These are phyloP conservation scores for Plasmodium knowlesi DNA, from an alignment of 169 alveolate genomes.

Conservation along the genomic window DNA sequence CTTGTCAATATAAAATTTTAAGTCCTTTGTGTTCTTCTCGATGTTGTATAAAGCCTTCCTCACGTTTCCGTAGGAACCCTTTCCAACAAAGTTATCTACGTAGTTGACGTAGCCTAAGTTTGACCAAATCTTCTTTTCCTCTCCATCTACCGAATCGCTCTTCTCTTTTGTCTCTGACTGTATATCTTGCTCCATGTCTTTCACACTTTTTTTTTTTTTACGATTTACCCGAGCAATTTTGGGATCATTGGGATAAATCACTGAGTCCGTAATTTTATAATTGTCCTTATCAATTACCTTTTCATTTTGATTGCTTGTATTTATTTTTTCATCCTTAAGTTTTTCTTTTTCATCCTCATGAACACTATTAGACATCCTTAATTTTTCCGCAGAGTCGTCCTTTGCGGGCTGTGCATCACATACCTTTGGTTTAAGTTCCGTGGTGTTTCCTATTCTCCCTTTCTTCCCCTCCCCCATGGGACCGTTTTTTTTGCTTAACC, in stretches of 20 bases:
- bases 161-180: conserved; percentile 42
- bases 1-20: conserved; percentile 67
- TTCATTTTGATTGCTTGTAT: neutral
- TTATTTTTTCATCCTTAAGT: neutral
- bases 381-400: neutral
- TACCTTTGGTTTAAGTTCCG: neutral
- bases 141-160: conserved; percentile 11
- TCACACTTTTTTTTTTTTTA: conserved; percentile 33
- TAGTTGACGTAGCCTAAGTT: conserved; percentile 57
- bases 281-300: conserved; percentile 15
- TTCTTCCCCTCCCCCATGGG: neutral
- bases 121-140: conserved; percentile 31
- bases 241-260: conserved; percentile 29
- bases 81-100: conserved; percentile 59
- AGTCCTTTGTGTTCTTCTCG: conserved; percentile 22
- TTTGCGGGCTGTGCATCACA: neutral
- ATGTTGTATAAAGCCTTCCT: conserved; percentile 67
- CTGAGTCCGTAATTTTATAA: conserved; percentile 26
- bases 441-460: neutral
- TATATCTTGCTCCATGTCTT: conserved; percentile 12
- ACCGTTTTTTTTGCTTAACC: neutral
- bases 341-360: neutral
- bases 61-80: conserved; percentile 56
- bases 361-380: neutral
- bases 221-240: conserved; percentile 13